A percentile compares a stretch with the other conserved stretches of the same genome.
These are phyloP conservation scores for Daldinia eschscholtzii DNA, from an alignment of 2,329 filamentous ascomycete genomes.

Conservation along the genomic window DNA sequence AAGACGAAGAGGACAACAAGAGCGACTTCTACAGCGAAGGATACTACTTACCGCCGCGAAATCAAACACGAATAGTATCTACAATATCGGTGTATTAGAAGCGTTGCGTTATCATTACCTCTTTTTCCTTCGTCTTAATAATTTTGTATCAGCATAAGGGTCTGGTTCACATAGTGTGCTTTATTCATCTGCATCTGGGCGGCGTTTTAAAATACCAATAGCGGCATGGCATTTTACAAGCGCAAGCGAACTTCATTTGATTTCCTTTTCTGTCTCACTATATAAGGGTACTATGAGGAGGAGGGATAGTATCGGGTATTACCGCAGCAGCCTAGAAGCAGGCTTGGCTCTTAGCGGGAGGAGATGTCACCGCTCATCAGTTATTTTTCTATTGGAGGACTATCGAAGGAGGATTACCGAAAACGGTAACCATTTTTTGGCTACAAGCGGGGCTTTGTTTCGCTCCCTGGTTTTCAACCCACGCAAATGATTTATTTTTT, in stretches of 20 bases:
- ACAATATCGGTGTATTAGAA: constrained; percentile 69
- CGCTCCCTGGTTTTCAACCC: constrained; percentile 49
- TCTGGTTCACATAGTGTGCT: constrained; percentile 46
- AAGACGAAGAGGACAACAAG: constrained; percentile 54
- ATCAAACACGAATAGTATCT: constrained; percentile 64
- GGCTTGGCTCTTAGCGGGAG: constrained; percentile 38
- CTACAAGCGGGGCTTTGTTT: constrained; percentile 39
- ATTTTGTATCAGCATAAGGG: constrained; percentile 44
- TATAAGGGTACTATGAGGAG: background rate
- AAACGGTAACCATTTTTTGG: constrained; percentile 44
- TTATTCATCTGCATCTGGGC: constrained; percentile 54
- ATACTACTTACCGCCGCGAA: constrained; percentile 67
- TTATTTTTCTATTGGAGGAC: constrained; percentile 45
- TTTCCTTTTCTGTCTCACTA: constrained; percentile 37
- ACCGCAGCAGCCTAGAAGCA: constrained; percentile 36
- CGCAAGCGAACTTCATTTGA: constrained; percentile 49
- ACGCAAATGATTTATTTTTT: constrained; percentile 18
- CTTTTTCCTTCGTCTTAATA: constrained; percentile 54
- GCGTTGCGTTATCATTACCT: constrained; percentile 7
- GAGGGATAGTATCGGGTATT: constrained; percentile 35
- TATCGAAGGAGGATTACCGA: constrained; percentile 46
- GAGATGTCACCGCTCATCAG: constrained; percentile 50
- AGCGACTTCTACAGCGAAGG: constrained; percentile 64
- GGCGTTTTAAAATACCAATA: constrained; percentile 54
- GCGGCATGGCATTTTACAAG: constrained; percentile 52